A percentile compares a stretch with the other conserved stretches of the same genome.
These are phyloP conservation scores for Telopea speciosissima DNA, from an alignment of 177 flowering plant species.

Conservation along the genomic window DNA sequence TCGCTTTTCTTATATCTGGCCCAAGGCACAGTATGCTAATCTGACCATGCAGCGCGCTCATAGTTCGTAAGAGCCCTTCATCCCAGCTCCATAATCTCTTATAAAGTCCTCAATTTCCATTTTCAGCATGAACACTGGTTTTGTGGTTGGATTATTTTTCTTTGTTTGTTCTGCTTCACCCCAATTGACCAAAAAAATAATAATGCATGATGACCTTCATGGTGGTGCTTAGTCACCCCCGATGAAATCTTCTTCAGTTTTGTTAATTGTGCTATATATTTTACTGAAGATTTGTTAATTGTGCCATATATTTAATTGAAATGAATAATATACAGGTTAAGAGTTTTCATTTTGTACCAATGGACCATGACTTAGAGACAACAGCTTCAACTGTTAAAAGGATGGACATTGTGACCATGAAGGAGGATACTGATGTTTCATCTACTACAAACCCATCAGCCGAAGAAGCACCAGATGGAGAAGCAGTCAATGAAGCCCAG, in stretches of 20 bases:
- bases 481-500: conserved; percentile 10
- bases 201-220: too few species aligned
- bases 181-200: too few species aligned
- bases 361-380: conserved; percentile 6
- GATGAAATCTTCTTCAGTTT: background rate
- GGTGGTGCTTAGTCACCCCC: background rate
- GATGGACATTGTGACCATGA: conserved; percentile 7
- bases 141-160: too few species aligned
- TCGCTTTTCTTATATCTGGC: background rate
- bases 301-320: too few species aligned
- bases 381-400: conserved; percentile 7
- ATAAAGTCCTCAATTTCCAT: background rate
- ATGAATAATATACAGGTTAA: conserved; percentile 8
- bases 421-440: conserved; percentile 10
- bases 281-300: too few species aligned
- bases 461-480: conserved; percentile 13
- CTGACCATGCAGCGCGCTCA: background rate
- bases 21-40: background rate
- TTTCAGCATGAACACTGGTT: too few species aligned
- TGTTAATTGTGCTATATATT: background rate
- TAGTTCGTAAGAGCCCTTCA: background rate
- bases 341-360: background rate
- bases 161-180: too few species aligned
- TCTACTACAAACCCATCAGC: background rate
- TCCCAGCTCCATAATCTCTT: background rate